Conservation (phyloP, 1,284 basidiomycete species). For the Rhodotorula glutinis region DNA sequence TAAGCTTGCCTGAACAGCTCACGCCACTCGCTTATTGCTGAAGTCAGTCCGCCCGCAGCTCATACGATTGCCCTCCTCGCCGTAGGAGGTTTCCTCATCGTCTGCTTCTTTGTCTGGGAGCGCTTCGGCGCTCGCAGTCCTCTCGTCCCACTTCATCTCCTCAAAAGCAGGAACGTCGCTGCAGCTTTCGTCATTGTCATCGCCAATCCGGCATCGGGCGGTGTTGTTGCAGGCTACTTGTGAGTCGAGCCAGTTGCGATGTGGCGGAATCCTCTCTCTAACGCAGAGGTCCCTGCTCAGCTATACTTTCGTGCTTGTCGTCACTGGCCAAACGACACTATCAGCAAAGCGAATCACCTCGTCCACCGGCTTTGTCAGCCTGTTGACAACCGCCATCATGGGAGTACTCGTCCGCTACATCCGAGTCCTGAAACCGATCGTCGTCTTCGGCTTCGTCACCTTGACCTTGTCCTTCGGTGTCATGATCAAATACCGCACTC, state of each 20-base stretch:
- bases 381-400: conserved; percentile 42
- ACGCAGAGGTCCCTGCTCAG: neutral
- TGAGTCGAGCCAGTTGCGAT: conserved; percentile 34
- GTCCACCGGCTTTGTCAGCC: conserved; percentile 43
- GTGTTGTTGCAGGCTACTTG: conserved; percentile 45
- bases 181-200: conserved; percentile 45
- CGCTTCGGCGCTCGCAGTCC: conserved; percentile 46
- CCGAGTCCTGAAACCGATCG: conserved; percentile 46
- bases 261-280: neutral
- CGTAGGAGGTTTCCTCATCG: conserved; percentile 41
- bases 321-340: conserved; percentile 41
- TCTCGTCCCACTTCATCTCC: conserved; percentile 46
- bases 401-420: conserved; percentile 36
- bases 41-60: conserved; percentile 33
- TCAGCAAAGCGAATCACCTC: conserved; percentile 45
- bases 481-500: conserved; percentile 47
- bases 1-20: too few species aligned
- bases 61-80: conserved; percentile 47
- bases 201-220: conserved; percentile 46
- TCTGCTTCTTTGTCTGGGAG: conserved; percentile 46
- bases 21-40: too few species aligned
- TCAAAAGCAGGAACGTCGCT: conserved; percentile 47
- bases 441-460: conserved; percentile 45
- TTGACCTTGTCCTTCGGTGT: conserved; percentile 44
- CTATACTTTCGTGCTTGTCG: conserved; percentile 39